A percentile compares a stretch with the other conserved stretches of the same genome.
These are phyloP conservation scores for Meira miltonrushii DNA, from an alignment of 1,284 basidiomycete genomes.

Conservation along the genomic window DNA sequence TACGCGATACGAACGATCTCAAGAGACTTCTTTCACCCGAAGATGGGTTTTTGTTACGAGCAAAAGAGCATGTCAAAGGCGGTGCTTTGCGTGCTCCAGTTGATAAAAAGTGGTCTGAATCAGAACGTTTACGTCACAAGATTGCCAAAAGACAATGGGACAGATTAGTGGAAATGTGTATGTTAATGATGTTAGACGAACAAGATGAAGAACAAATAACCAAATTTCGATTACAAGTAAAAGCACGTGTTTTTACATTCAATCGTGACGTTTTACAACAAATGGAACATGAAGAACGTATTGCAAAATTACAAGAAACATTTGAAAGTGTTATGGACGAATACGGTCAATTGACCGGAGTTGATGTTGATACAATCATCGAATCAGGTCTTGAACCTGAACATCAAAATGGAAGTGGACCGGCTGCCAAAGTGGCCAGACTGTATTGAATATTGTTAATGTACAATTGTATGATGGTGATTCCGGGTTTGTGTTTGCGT, in stretches of 20 bases:
- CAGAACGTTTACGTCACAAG: constrained; percentile 74
- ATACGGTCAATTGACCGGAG: constrained; percentile 70
- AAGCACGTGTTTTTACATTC: constrained; percentile 86
- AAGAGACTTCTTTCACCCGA: constrained; percentile 68
- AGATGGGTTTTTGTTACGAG: constrained; percentile 57
- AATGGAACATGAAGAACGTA: constrained; percentile 74
- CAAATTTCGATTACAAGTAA: constrained; percentile 64
- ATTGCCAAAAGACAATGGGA: constrained; percentile 92
- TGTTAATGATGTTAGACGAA: constrained; percentile 68
- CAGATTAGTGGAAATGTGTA: constrained; percentile 84
- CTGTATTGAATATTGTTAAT: not conserved
- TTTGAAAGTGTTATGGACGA: constrained; percentile 81
- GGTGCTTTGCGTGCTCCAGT: constrained; percentile 69
- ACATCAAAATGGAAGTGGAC: not conserved
- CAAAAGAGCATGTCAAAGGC: constrained; percentile 50
- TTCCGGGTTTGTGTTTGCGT: too few relatives aligned
- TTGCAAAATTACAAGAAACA: constrained; percentile 86
- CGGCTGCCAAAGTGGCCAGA: constrained; percentile 1
- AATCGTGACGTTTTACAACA: constrained; percentile 87
- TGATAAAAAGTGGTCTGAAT: constrained; percentile 72
- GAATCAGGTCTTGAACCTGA: constrained; percentile 11
- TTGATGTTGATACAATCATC: constrained; percentile 37
- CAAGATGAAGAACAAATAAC: constrained; percentile 60
- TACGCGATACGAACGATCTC: constrained; percentile 87
- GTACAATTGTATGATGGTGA: too few relatives aligned